These are phyloP conservation scores for Vanilla planifolia DNA, from an alignment of 106 monocot genomes.

Conservation along the genomic window DNA sequence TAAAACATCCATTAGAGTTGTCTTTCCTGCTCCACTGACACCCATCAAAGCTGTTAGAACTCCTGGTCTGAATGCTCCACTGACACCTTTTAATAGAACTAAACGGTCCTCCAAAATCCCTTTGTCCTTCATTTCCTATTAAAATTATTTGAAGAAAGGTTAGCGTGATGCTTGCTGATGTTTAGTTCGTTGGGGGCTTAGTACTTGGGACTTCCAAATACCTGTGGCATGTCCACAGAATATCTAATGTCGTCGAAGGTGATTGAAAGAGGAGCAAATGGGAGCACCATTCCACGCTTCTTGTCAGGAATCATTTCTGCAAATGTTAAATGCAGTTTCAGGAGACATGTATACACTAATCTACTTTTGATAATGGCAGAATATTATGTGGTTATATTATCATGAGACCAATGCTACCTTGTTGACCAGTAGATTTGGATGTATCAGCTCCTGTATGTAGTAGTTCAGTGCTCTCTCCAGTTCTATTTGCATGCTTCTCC, in stretches of 20 bases:
- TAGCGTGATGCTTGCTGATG: too few species aligned
- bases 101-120: constrained; percentile 14
- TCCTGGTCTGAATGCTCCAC: constrained; percentile 30
- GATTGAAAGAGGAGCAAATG: constrained; percentile 26
- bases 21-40: constrained; percentile 28
- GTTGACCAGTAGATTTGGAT: background rate
- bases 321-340: background rate
- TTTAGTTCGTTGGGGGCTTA: too few species aligned
- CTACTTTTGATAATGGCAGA: background rate
- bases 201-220: background rate
- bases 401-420: too few species aligned
- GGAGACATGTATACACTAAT: background rate
- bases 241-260: constrained; percentile 22
- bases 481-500: constrained; percentile 24
- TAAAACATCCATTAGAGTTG: constrained; percentile 30
- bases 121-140: constrained; percentile 26
- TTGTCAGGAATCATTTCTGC: background rate
- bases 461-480: constrained; percentile 18
- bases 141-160: background rate
- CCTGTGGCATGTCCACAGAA: constrained; percentile 28
- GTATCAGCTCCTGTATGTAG: constrained; percentile 10
- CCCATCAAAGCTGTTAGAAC: constrained; percentile 29
- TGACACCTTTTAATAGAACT: constrained; percentile 20
- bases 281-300: constrained; percentile 23
- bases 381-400: background rate